A percentile compares a stretch with the other conserved stretches of the same genome.
Conservation (phyloP, 2,329 filamentous ascomycete species). For the Paecilomyces dactylethromorphus region DNA sequence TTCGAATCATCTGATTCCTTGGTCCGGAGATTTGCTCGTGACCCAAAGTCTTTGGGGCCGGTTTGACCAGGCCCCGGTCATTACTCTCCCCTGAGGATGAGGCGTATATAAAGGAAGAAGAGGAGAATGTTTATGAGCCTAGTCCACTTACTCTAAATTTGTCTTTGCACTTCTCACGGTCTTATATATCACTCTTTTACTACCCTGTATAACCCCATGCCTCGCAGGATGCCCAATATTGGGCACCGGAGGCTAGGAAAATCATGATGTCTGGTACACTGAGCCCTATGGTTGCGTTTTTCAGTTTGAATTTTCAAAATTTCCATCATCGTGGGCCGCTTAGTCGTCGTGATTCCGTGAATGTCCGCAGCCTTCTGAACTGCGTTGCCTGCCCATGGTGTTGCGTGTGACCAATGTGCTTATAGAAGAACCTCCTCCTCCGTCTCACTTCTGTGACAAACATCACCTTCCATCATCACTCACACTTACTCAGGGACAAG, state of each 20-base stretch:
- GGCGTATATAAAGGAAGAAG: no score
- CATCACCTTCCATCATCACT: not conserved
- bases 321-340: not conserved
- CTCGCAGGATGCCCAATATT: no score
- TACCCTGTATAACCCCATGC: no score
- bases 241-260: not conserved
- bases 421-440: not conserved
- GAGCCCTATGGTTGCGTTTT: not conserved
- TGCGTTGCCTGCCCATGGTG: not conserved
- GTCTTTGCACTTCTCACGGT: no score
- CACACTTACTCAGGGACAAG: not conserved
- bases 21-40: no score
- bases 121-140: no score
- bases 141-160: no score
- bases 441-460: not conserved
- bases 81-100: no score
- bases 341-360: not conserved
- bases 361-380: not conserved
- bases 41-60: no score
- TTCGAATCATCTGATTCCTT: no score
- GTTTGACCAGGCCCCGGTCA: no score
- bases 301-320: not conserved
- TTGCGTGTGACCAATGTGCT: not conserved
- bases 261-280: not conserved
- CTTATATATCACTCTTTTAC: no score